Conservation (phyloP, 371 early-diverging fungal species). For the Mortierella sp. region DNA sequence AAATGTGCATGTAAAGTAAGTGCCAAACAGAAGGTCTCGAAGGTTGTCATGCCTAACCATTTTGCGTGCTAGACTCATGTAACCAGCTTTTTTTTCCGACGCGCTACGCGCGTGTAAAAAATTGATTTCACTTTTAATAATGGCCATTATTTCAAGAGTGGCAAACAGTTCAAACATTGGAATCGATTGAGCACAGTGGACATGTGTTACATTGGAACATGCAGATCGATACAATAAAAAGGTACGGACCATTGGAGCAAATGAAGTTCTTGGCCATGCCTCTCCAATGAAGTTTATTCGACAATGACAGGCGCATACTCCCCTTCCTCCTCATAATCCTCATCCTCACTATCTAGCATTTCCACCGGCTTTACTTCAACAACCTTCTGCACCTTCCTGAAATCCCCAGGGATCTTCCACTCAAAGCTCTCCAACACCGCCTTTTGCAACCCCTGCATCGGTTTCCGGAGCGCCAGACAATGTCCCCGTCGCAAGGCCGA, state of each 20-base stretch:
- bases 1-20: no score
- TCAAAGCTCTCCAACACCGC: slow-evolving; percentile 50
- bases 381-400: slow-evolving; percentile 32
- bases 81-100: no score
- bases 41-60: no score
- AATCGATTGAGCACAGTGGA: no score
- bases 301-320: slow-evolving; percentile 58
- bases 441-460: slow-evolving; percentile 48
- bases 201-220: no score
- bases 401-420: slow-evolving; percentile 56
- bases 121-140: no score
- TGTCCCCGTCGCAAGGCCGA: slow-evolving; percentile 33
- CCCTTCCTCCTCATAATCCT: slow-evolving; percentile 55
- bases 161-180: no score
- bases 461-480: slow-evolving; percentile 43
- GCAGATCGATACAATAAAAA: no score
- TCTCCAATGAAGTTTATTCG: slow-evolving; percentile 13
- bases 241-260: neutral
- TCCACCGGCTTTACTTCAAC: slow-evolving; percentile 19
- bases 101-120: no score
- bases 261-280: neutral
- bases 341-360: slow-evolving; percentile 31
- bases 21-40: no score
- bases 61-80: no score
- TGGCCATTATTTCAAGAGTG: no score